phyloP scores from a whole-genome alignment of 805 yeast genomes.

The Suhomyces prunicola region DNA sequence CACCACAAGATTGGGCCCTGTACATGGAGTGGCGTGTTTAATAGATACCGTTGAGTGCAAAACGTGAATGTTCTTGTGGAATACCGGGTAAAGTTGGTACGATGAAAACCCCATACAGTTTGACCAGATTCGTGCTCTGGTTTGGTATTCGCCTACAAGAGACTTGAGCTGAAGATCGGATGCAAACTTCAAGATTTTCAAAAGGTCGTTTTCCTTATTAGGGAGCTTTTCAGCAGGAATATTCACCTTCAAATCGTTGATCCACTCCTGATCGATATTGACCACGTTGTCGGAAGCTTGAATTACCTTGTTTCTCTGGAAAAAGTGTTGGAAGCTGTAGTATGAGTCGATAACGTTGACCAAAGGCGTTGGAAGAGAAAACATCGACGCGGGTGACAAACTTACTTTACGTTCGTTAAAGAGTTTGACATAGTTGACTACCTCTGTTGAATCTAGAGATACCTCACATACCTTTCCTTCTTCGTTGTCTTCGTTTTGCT shows the following conservation, averaged over 20 bases:
- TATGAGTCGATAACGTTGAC: constrained; percentile 54
- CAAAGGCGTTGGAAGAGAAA: constrained; percentile 65
- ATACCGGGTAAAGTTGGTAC: constrained; percentile 41
- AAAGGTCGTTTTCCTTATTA: constrained; percentile 30
- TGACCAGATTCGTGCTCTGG: constrained; percentile 47
- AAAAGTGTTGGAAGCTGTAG: constrained; percentile 22
- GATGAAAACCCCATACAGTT: constrained; percentile 34
- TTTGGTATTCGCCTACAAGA: constrained; percentile 49
- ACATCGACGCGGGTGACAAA: constrained; percentile 80
- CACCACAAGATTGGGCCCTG: constrained; percentile 82
- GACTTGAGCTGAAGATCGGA: constrained; percentile 36
- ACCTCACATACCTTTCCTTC: constrained; percentile 13
- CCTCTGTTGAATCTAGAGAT: constrained; percentile 28
- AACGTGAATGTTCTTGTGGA: constrained; percentile 75
- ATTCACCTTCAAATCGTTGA: constrained; percentile 23
- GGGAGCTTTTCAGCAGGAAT: constrained; percentile 35
- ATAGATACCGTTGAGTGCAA: constrained; percentile 80
- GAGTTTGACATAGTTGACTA: constrained; percentile 31
- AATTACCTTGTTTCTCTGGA: constrained; percentile 18
- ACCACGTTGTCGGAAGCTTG: constrained; percentile 21
- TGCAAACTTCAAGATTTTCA: constrained; percentile 35
- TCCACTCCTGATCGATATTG: constrained; percentile 24
- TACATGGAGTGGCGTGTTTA: constrained; percentile 85
- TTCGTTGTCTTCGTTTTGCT: constrained; percentile 12
- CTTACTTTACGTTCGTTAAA: constrained; percentile 60